These are phyloP conservation scores for Ophiostoma himal-ulmi DNA, from an alignment of 2,329 filamentous ascomycete genomes.

Conservation along the genomic window DNA sequence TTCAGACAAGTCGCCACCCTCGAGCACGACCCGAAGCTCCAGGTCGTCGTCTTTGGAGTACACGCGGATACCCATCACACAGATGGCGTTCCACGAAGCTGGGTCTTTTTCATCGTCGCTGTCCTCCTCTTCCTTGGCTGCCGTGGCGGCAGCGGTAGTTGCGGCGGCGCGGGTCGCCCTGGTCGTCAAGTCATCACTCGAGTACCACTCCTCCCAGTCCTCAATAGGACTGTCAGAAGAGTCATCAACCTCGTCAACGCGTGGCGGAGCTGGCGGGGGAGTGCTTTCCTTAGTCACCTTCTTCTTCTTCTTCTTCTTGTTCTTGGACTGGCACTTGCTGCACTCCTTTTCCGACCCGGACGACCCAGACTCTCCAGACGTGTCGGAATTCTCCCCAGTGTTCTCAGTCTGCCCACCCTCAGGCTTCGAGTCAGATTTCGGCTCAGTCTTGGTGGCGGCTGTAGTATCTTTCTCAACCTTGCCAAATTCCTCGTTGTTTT, in stretches of 20 bases:
- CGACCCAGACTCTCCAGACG: background rate
- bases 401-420: background rate
- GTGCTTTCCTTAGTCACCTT: constrained; percentile 7
- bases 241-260: constrained; percentile 38
- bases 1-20: constrained; percentile 49
- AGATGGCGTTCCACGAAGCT: constrained; percentile 58
- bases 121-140: constrained; percentile 42
- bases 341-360: background rate
- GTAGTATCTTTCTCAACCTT: background rate
- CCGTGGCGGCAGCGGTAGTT: constrained; percentile 35
- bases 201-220: constrained; percentile 56
- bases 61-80: constrained; percentile 55
- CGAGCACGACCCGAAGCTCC: constrained; percentile 51
- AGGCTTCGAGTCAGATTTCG: background rate
- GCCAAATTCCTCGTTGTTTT: background rate
- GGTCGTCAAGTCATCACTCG: constrained; percentile 51
- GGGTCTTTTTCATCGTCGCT: constrained; percentile 51
- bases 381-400: background rate
- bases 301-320: background rate
- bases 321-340: background rate
- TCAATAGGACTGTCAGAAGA: constrained; percentile 55
- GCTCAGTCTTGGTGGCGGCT: background rate
- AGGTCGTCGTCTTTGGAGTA: constrained; percentile 53
- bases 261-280: constrained; percentile 18
- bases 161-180: constrained; percentile 30